Evolutionary conservation across 352 stramenopile species (phyloP).

Genomic region (Phytopythium oedochilum): DNA sequence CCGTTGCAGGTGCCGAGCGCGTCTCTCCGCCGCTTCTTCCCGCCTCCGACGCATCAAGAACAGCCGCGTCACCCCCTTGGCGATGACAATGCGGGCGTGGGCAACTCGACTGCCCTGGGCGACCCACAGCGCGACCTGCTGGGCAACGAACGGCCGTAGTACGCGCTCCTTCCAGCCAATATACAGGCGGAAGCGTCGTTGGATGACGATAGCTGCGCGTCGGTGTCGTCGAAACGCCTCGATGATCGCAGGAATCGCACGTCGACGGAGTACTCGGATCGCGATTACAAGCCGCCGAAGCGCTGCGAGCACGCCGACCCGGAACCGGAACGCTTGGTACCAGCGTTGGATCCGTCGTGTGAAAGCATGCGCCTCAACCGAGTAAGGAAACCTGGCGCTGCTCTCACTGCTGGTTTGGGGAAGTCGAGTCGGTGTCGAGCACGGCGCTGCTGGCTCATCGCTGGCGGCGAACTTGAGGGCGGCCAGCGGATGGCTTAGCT

Average conservation of each 20-base stretch:
- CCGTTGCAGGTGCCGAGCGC: constrained; percentile 16
- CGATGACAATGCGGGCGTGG: constrained; percentile 12
- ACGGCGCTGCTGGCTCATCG: too few relatives aligned
- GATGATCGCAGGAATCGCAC: constrained; percentile 19
- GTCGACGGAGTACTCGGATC: constrained; percentile 26
- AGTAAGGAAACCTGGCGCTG: constrained; percentile 44
- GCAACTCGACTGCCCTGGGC: constrained; percentile 1
- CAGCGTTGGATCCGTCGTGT: constrained; percentile 18
- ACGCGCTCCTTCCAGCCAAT: constrained; percentile 11
- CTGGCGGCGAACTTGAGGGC: constrained; percentile 24
- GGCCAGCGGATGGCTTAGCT: constrained; percentile 28
- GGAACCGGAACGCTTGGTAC: constrained; percentile 18
- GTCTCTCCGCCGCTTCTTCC: constrained; percentile 6
- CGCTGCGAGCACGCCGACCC: constrained; percentile 15
- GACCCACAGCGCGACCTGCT: constrained; percentile 12
- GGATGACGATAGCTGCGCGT: constrained; percentile 24
- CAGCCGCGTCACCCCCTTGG: constrained; percentile 6
- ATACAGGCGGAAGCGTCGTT: constrained; percentile 19
- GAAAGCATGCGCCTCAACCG: constrained; percentile 24
- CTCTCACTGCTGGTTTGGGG: too few relatives aligned
- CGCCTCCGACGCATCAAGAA: constrained; percentile 12
- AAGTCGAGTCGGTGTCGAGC: too few relatives aligned
- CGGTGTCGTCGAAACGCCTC: constrained; percentile 18
- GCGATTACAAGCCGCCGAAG: constrained; percentile 20
- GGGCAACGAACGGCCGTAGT: constrained; percentile 12